Conservation (phyloP, 768 basidiomycete genomes). For the Amanita muscaria region DNA sequence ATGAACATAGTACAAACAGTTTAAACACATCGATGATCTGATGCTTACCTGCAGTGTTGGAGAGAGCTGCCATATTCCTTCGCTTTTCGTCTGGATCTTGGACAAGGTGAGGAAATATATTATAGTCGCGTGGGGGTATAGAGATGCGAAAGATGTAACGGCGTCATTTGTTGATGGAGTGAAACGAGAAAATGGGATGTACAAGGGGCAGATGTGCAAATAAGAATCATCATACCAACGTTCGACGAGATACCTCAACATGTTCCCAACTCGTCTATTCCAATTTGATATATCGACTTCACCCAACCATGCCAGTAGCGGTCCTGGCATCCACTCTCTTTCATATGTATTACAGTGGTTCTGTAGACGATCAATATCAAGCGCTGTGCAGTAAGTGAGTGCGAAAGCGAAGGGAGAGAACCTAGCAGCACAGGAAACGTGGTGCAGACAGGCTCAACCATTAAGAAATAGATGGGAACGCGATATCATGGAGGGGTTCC, state of each 20-base stretch:
- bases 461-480: no score
- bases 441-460: no score
- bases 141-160: constrained; percentile 72
- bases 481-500: no score
- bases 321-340: constrained; percentile 63
- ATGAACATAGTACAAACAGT: not conserved
- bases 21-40: no score
- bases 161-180: constrained; percentile 66
- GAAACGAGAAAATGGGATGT: constrained; percentile 68
- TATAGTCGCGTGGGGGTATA: constrained; percentile 70
- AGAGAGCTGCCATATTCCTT: constrained; percentile 63
- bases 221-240: constrained; percentile 21
- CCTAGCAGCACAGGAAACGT: no score
- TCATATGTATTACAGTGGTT: no score
- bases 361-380: no score
- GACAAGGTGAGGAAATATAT: constrained; percentile 71
- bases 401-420: no score
- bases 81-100: constrained; percentile 68
- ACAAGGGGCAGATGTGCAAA: constrained; percentile 41
- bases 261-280: constrained; percentile 50
- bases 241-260: constrained; percentile 70
- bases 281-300: constrained; percentile 67
- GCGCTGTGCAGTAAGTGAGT: no score
- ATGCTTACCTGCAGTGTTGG: constrained; percentile 54
- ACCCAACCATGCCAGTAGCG: constrained; percentile 74